Conservation (phyloP, 352 stramenopile species). For the Aphanomyces astaci region DNA sequence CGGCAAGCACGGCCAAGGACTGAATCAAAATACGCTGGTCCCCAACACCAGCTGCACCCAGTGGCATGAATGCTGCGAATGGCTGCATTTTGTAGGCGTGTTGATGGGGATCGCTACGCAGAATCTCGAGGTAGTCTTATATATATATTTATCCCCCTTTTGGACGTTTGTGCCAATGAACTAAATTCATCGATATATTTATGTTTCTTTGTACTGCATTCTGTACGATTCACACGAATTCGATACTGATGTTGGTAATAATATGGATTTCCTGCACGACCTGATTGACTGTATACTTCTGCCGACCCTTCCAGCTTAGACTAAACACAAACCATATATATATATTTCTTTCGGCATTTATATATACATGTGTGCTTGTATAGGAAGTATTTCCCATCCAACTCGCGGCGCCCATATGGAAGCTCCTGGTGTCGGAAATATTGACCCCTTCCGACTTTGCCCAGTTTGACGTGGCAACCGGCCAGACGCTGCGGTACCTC, state of each 20-base stretch:
- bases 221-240: too few species aligned
- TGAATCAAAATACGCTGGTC: slow-evolving; percentile 19
- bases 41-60: slow-evolving; percentile 9
- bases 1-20: slow-evolving; percentile 11
- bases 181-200: too few species aligned
- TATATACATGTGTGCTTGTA: too few species aligned
- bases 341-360: too few species aligned
- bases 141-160: too few species aligned
- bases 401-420: slow-evolving; percentile 15
- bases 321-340: too few species aligned
- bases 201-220: too few species aligned
- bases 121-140: slow-evolving; percentile 23
- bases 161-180: too few species aligned
- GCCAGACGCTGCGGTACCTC: slow-evolving; percentile 7
- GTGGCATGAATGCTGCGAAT: slow-evolving; percentile 21
- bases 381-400: slow-evolving; percentile 19
- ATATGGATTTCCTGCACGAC: too few species aligned
- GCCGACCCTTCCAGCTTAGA: too few species aligned
- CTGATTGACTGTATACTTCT: too few species aligned
- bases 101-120: slow-evolving; percentile 23
- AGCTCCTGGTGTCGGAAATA: slow-evolving; percentile 9
- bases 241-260: too few species aligned
- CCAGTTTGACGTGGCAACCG: slow-evolving; percentile 13
- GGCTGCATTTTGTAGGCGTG: slow-evolving; percentile 12
- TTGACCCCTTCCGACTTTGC: background rate